phyloP scores from a whole-genome alignment of 2,329 filamentous ascomycete genomes.

The Zelopaecilomyces penicillatus region DNA sequence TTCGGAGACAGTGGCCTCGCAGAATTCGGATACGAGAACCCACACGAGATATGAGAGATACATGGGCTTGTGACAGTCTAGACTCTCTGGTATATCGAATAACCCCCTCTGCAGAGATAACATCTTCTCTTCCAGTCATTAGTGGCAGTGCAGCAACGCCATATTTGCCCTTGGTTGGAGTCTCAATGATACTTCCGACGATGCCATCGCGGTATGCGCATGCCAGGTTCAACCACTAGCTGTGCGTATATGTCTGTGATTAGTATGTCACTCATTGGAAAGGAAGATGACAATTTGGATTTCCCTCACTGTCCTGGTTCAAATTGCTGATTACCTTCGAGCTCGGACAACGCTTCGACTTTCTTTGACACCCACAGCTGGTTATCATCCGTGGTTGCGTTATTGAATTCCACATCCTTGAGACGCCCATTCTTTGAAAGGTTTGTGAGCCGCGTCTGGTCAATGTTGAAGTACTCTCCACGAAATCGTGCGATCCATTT shows the following conservation, averaged over 20 bases:
- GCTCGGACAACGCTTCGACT: conserved; percentile 27
- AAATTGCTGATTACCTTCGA: conserved; percentile 33
- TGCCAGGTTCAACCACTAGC: conserved; percentile 51
- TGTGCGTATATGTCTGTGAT: conserved; percentile 15
- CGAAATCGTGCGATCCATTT: conserved; percentile 36
- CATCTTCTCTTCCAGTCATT: conserved; percentile 41
- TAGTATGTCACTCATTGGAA: neutral
- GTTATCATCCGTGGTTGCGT: conserved; percentile 18
- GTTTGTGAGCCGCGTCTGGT: conserved; percentile 31
- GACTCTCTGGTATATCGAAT: conserved; percentile 40
- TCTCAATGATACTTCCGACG: conserved; percentile 35
- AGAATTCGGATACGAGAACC: conserved; percentile 44
- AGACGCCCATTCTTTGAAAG: conserved; percentile 31
- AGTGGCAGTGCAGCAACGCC: conserved; percentile 41
- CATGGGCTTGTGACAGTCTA: conserved; percentile 35
- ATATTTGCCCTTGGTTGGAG: conserved; percentile 37
- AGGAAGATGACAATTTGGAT: neutral
- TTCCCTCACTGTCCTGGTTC: conserved; percentile 41
- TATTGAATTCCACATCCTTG: conserved; percentile 32
- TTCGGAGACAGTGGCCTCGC: conserved; percentile 41
- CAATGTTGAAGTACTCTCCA: conserved; percentile 36
- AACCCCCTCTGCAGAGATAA: conserved; percentile 19
- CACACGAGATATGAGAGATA: conserved; percentile 39
- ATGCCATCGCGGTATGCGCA: conserved; percentile 50
- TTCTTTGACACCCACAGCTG: conserved; percentile 30